Evolutionary conservation across 2,329 filamentous ascomycete species (phyloP).

Genomic region (Fusarium dlaminii): DNA sequence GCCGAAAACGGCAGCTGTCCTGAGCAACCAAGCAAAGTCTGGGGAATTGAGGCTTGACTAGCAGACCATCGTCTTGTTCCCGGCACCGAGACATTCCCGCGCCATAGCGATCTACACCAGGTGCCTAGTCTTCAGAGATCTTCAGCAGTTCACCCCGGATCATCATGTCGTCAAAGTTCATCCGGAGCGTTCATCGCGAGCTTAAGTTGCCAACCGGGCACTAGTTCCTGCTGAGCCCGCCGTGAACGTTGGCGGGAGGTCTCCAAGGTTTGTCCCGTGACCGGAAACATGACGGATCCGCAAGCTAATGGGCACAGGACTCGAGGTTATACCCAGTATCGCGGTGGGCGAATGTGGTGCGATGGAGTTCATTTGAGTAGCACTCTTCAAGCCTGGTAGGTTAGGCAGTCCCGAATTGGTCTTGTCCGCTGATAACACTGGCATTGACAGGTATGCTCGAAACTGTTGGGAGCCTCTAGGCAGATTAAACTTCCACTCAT

Average conservation of each 20-base stretch:
- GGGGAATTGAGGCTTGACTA: slow-evolving; percentile 14
- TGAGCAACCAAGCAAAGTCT: background rate
- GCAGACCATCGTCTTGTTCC: background rate
- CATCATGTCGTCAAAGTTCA: background rate
- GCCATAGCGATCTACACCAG: background rate
- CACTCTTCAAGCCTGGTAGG: background rate
- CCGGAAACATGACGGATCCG: slow-evolving; percentile 3
- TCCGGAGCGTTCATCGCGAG: background rate
- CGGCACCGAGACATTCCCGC: slow-evolving; percentile 5
- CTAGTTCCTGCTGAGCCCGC: background rate
- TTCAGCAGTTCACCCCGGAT: background rate
- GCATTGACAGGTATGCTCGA: background rate
- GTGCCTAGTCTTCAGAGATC: background rate
- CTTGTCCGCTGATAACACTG: background rate
- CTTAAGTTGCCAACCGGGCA: background rate
- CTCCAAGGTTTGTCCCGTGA: background rate
- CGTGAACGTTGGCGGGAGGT: background rate
- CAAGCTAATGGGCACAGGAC: background rate
- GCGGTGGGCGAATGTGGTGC: background rate
- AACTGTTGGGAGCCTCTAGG: background rate
- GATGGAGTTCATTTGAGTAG: background rate
- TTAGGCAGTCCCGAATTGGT: background rate
- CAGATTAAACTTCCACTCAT: background rate
- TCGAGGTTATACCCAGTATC: background rate
- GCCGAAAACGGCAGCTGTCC: slow-evolving; percentile 1